Conservation (phyloP, 768 basidiomycete species). For the Boletus eberwhitei region DNA sequence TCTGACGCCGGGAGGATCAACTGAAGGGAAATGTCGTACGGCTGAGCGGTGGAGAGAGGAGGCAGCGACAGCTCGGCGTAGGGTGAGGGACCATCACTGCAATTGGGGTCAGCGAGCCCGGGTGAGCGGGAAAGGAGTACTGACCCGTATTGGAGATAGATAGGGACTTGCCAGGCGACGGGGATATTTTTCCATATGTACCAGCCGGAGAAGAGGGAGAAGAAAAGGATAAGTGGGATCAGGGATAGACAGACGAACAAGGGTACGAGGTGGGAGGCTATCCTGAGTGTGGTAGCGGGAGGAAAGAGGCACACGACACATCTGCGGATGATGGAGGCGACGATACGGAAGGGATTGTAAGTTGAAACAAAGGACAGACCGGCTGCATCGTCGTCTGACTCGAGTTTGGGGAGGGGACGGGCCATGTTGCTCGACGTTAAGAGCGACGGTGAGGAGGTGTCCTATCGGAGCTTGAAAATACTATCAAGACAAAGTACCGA, state of each 20-base stretch:
- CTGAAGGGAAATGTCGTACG: conserved; percentile 72
- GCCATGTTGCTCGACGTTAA: conserved; percentile 17
- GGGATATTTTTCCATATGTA: conserved; percentile 73
- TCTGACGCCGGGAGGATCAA: conserved; percentile 63
- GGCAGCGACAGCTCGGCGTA: conserved; percentile 58
- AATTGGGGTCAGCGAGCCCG: conserved; percentile 2
- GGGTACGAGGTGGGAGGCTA: conserved; percentile 64
- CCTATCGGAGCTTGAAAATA: conserved; percentile 23
- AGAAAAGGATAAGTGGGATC: conserved; percentile 56
- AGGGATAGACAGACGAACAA: conserved; percentile 56
- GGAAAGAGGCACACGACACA: conserved; percentile 10
- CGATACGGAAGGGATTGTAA: conserved; percentile 11
- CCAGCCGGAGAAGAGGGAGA: conserved; percentile 67
- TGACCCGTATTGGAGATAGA: conserved; percentile 82
- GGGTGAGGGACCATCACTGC: conserved; percentile 61
- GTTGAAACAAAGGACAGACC: not conserved
- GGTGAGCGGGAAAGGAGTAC: conserved; percentile 18
- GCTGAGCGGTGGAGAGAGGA: conserved; percentile 53
- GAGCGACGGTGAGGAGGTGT: conserved; percentile 5
- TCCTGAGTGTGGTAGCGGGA: conserved; percentile 21
- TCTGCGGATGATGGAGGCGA: not conserved
- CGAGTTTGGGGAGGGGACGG: conserved; percentile 20
- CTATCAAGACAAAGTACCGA: not conserved
- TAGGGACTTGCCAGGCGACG: conserved; percentile 62
- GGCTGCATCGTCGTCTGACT: conserved; percentile 12